Evolutionary conservation across 257 asterid genomes (phyloP).

Genomic region (Lycium ferocissimum): DNA sequence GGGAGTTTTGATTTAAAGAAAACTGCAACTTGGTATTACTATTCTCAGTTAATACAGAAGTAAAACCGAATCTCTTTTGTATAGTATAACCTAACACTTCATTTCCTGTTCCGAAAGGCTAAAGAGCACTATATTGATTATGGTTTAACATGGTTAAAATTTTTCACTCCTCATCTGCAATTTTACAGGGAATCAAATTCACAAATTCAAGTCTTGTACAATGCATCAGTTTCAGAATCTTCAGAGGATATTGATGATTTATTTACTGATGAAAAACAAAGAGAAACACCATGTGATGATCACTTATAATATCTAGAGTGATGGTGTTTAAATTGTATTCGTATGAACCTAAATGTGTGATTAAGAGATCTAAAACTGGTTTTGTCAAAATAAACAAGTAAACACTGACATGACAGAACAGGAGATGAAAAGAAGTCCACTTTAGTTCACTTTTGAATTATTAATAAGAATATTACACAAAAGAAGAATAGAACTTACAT

Average conservation of each 20-base stretch:
- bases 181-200: not conserved
- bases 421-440: constrained; percentile 19
- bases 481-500: constrained; percentile 10
- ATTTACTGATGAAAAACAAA: not conserved
- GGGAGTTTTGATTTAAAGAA: no score
- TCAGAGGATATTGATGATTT: constrained; percentile 12
- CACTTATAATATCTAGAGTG: not conserved
- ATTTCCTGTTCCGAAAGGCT: no score
- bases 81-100: not conserved
- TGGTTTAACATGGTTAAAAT: not conserved
- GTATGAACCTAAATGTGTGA: not conserved
- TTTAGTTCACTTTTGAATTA: constrained; percentile 23
- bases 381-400: not conserved
- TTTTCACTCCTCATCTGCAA: constrained; percentile 1
- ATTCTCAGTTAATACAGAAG: no score
- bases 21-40: no score
- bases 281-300: not conserved
- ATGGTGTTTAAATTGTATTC: not conserved
- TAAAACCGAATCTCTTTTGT: no score
- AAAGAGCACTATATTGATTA: not conserved
- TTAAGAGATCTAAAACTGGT: not conserved
- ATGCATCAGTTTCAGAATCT: constrained; percentile 26
- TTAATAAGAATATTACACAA: constrained; percentile 22
- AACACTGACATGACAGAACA: not conserved
- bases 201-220: not conserved